phyloP scores from a whole-genome alignment of 176 grass and related monocot species.

The Zoysia pacifica region DNA sequence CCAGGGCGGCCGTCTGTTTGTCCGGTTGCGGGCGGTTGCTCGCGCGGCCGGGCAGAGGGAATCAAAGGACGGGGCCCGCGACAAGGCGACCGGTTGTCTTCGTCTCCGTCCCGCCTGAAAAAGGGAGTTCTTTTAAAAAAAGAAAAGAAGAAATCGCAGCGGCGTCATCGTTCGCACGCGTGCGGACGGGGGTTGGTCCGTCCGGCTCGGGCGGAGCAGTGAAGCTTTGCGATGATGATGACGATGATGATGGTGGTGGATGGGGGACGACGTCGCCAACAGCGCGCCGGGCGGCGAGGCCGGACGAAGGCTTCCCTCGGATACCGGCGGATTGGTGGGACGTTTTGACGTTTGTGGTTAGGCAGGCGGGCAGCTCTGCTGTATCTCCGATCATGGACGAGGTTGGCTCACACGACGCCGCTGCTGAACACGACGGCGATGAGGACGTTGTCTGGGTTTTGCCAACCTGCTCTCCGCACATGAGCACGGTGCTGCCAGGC shows the following conservation, averaged over 20 bases:
- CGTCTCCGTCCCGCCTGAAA: background rate
- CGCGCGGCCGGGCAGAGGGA: conserved; percentile 42
- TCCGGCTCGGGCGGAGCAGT: background rate
- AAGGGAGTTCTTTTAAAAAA: background rate
- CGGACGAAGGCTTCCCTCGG: conserved; percentile 45
- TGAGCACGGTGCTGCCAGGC: background rate
- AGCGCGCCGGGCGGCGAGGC: background rate
- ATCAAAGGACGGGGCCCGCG: conserved; percentile 47
- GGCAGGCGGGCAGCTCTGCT: background rate
- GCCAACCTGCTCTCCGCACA: background rate
- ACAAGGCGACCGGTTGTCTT: conserved; percentile 51
- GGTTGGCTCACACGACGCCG: background rate
- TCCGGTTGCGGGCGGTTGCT: conserved; percentile 27
- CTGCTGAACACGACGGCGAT: background rate
- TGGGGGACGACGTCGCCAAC: background rate
- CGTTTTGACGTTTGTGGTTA: conserved; percentile 43
- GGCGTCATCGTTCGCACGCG: background rate
- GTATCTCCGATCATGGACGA: background rate
- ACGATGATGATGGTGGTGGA: background rate
- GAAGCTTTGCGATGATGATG: conserved; percentile 31
- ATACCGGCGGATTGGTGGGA: conserved; percentile 24
- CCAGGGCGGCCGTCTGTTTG: conserved; percentile 45
- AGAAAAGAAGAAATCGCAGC: background rate
- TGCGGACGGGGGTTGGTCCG: background rate
- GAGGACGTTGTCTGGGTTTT: background rate